Evolutionary conservation across 2,329 filamentous ascomycete genomes (phyloP), one percentile per base, ranked within the genome.

Genomic region (Claviceps sp.): DNA sequence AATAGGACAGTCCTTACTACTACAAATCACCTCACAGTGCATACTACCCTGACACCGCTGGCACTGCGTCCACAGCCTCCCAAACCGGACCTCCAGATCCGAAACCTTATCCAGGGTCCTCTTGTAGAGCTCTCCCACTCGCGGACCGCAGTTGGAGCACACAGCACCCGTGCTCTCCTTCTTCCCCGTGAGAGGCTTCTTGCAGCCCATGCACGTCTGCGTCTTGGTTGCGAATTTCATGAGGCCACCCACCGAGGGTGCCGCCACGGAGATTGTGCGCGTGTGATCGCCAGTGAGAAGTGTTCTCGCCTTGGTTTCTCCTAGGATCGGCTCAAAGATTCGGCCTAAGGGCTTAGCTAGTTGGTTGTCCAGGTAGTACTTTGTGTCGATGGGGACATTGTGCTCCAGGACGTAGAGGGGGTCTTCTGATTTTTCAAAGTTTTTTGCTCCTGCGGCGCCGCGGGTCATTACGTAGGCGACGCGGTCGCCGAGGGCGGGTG

Each of bases 191-290:
- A 98, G 76, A 3, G 93, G 93, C 68, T 96, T 96, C 78, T 97
- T 98, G 80, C 93, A 98, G 3, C 90, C 93, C 86, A 98, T 95
- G 67, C 93, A 98, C 0, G 93, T 97, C 70, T 90, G 84, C 3
- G 93, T 98, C 74, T 95, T 96, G 73, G 95, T 96, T 37, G 93
- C 80, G 65, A 97, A 98, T 70, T 95, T 96, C 93, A 98, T 98
- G 57, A 98, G 74, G 0, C 93, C 93, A 52, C 93, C 93, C 55
- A 95, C 80, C 0, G 86, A 86, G 0, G 94, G 91, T 20, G 88
- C 93, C 2, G 91, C 90, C 24, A 97, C 88, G 1, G 88, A 86
- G 58, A 98, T 95, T 47, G 86, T 81, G n/a, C 93, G 85, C 8
- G 93, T 98, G 69, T 98, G 93, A 59, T 90, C 93, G 54, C 93